These are phyloP conservation scores for Cercospora sp. DNA, from an alignment of 2,329 filamentous ascomycete genomes.

Conservation along the genomic window DNA sequence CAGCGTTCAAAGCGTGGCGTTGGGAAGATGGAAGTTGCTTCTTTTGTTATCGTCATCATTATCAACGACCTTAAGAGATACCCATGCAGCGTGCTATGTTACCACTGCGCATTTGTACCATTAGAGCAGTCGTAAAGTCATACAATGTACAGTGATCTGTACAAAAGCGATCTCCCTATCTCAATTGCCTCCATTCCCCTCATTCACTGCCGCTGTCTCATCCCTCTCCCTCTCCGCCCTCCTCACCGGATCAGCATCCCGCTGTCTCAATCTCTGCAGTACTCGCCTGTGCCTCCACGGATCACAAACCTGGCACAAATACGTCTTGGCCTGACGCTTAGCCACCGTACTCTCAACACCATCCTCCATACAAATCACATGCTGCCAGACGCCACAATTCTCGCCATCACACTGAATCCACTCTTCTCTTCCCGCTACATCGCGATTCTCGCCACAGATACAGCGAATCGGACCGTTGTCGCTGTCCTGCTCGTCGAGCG, in stretches of 20 bases:
- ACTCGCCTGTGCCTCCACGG: constrained; percentile 26
- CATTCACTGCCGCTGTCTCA: neutral
- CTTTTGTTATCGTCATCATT: neutral
- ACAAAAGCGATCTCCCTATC: neutral
- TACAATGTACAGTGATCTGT: neutral
- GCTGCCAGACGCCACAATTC: constrained; percentile 36
- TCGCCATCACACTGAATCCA: constrained; percentile 30
- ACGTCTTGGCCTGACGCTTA: constrained; percentile 15
- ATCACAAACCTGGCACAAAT: constrained; percentile 33
- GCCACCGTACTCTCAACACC: constrained; percentile 13
- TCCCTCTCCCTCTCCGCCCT: neutral
- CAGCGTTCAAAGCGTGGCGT: constrained; percentile 23
- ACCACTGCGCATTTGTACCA: neutral
- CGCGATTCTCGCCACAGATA: constrained; percentile 31
- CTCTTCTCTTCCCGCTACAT: constrained; percentile 16
- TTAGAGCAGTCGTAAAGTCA: neutral
- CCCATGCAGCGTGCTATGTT: neutral
- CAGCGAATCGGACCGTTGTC: constrained; percentile 30
- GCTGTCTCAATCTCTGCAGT: constrained; percentile 22
- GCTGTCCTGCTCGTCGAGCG: neutral
- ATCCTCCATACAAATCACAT: constrained; percentile 29
- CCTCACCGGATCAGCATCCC: neutral
- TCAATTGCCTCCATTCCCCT: neutral
- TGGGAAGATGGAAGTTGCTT: neutral
- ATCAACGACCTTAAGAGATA: neutral